Conservation (phyloP, 2,329 filamentous ascomycete species). For the Lachnellula arida region DNA sequence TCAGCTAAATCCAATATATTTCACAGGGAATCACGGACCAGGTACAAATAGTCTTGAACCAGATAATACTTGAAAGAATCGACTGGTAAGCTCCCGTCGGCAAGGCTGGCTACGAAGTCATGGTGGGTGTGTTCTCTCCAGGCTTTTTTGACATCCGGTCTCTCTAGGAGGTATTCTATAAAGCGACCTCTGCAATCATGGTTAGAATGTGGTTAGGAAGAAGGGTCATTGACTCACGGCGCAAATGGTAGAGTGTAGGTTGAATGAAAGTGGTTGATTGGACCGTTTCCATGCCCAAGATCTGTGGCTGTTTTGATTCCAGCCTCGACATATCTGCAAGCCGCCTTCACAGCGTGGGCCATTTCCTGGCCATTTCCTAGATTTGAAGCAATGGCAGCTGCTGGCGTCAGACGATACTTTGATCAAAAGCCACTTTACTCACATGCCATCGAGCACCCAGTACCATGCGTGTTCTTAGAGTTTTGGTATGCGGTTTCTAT, state of each 20-base stretch:
- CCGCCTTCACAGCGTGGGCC: constrained; percentile 57
- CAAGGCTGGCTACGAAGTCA: constrained; percentile 74
- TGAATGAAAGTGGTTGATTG: constrained; percentile 76
- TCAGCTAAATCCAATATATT: constrained; percentile 1
- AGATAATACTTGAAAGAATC: constrained; percentile 85
- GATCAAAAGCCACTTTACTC: constrained; percentile 34
- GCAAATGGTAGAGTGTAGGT: constrained; percentile 63
- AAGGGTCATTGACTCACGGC: constrained; percentile 35
- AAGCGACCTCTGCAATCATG: constrained; percentile 59
- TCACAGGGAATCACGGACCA: constrained; percentile 49
- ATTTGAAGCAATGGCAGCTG: constrained; percentile 70
- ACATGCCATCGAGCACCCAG: constrained; percentile 90
- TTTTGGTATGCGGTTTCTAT: constrained; percentile 68
- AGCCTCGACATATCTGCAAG: constrained; percentile 66
- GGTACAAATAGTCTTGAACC: constrained; percentile 86
- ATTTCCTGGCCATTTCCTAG: constrained; percentile 56
- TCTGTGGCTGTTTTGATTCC: constrained; percentile 50
- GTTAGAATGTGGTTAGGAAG: background rate
- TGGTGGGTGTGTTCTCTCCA: constrained; percentile 80
- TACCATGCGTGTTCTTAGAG: constrained; percentile 85
- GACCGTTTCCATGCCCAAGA: constrained; percentile 61
- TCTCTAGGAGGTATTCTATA: constrained; percentile 73
- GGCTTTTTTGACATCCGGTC: constrained; percentile 65
- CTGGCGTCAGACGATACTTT: constrained; percentile 3
- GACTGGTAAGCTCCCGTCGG: constrained; percentile 66